phyloP scores from a whole-genome alignment of 345 rosid genomes.

The Gossypium arboreum region DNA sequence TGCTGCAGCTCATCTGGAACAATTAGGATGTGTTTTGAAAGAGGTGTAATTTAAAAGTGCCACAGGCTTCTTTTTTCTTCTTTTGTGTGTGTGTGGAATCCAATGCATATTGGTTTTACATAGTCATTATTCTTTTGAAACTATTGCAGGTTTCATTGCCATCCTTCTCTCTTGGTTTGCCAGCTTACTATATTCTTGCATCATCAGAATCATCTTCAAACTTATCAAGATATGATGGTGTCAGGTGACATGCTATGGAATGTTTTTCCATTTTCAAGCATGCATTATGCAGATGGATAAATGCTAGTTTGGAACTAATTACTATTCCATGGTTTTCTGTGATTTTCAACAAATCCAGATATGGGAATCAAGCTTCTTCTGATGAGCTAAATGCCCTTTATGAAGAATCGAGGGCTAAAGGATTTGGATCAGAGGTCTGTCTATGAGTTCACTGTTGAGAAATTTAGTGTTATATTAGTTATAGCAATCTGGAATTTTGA shows the following conservation, averaged over 20 bases:
- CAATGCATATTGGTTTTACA: background rate
- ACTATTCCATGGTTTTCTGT: background rate
- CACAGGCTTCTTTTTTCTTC: background rate
- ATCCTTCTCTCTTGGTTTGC: conserved; percentile 81
- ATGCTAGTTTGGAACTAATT: background rate
- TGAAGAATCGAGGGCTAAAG: conserved; percentile 71
- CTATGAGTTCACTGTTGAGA: background rate
- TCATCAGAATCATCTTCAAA: conserved; percentile 89
- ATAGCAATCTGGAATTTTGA: background rate
- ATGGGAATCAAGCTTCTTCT: conserved; percentile 71
- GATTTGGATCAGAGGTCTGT: conserved; percentile 82
- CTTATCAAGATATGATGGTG: conserved; percentile 86
- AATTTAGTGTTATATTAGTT: background rate
- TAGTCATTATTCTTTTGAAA: background rate
- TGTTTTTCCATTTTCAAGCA: background rate
- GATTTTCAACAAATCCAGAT: conserved; percentile 38
- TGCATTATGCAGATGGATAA: background rate
- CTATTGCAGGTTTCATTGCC: conserved; percentile 68
- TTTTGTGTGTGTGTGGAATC: background rate
- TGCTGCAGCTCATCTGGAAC: conserved; percentile 81
- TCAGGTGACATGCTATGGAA: conserved; percentile 44
- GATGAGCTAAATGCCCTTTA: conserved; percentile 72
- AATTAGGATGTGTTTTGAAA: conserved; percentile 67
- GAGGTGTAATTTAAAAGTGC: conserved; percentile 38
- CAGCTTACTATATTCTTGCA: conserved; percentile 88